phyloP scores from a whole-genome alignment of 148 eudicot species.

The Fagopyrum tataricum region DNA sequence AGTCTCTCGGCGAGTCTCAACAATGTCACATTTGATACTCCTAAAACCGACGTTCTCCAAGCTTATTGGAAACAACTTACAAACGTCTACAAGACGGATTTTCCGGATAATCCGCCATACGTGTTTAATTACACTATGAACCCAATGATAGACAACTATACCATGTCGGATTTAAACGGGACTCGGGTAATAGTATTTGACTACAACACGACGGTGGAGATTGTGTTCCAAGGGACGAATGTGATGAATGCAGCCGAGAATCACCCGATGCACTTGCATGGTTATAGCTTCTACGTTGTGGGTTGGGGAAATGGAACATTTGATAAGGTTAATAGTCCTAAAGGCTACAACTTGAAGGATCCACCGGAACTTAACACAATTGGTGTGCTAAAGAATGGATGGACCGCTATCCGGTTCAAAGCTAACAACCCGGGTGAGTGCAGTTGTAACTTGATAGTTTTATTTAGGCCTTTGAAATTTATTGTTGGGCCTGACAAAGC shows the following conservation, averaged over 20 bases:
- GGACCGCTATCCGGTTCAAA: conserved; percentile 11
- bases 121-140: not conserved
- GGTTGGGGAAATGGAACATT: conserved; percentile 6
- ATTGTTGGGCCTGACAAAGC: too few species aligned
- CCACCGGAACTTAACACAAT: conserved; percentile 9
- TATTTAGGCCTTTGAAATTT: too few species aligned
- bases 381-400: not conserved
- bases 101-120: not conserved
- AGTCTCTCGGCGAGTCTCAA: conserved; percentile 21
- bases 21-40: conserved; percentile 25
- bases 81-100: not conserved
- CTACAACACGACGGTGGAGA: conserved; percentile 5
- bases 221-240: conserved; percentile 5
- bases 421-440: conserved; percentile 12
- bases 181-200: not conserved
- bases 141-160: not conserved
- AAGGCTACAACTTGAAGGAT: conserved; percentile 11
- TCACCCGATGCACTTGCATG: conserved; percentile 8
- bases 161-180: not conserved
- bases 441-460: too few species aligned
- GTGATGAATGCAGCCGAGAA: not conserved
- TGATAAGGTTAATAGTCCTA: not conserved
- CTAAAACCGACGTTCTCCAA: conserved; percentile 19
- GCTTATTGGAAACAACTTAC: not conserved
- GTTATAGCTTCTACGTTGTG: conserved; percentile 9